These are phyloP conservation scores for Quercus lobata DNA, from an alignment of 331 rosid genomes.

Conservation along the genomic window DNA sequence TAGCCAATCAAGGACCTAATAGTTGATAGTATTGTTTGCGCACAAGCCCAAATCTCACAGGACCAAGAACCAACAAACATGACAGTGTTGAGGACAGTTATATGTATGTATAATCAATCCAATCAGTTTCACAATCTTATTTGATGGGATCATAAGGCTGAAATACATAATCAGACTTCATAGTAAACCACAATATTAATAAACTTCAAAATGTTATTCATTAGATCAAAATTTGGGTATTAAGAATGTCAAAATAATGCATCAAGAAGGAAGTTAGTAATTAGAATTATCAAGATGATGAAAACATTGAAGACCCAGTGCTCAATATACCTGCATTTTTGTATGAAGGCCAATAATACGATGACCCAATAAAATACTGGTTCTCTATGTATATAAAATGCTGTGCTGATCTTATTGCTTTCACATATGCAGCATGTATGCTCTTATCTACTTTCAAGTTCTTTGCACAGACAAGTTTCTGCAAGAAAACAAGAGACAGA, in stretches of 20 bases:
- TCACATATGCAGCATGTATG: constrained; percentile 63
- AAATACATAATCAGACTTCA: no score
- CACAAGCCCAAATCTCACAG: background rate
- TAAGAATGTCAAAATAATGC: background rate
- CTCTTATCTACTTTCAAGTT: constrained; percentile 72
- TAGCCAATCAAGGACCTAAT: background rate
- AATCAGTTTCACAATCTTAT: background rate
- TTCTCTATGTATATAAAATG: constrained; percentile 71
- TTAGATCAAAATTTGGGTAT: background rate
- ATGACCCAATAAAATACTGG: constrained; percentile 76
- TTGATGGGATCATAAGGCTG: no score
- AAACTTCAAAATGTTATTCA: no score
- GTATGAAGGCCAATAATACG: constrained; percentile 68
- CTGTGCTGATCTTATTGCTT: constrained; percentile 68
- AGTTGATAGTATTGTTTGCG: background rate
- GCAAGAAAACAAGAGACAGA: constrained; percentile 16
- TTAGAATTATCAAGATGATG: background rate
- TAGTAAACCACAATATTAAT: no score
- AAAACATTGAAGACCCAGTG: background rate
- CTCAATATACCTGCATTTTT: constrained; percentile 61
- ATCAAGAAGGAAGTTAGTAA: background rate
- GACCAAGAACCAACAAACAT: background rate
- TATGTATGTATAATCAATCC: background rate
- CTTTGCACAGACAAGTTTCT: constrained; percentile 67
- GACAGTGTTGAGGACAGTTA: background rate